These are phyloP conservation scores for Kokia cookei DNA, from an alignment of 441 rosid species.

Conservation along the genomic window DNA sequence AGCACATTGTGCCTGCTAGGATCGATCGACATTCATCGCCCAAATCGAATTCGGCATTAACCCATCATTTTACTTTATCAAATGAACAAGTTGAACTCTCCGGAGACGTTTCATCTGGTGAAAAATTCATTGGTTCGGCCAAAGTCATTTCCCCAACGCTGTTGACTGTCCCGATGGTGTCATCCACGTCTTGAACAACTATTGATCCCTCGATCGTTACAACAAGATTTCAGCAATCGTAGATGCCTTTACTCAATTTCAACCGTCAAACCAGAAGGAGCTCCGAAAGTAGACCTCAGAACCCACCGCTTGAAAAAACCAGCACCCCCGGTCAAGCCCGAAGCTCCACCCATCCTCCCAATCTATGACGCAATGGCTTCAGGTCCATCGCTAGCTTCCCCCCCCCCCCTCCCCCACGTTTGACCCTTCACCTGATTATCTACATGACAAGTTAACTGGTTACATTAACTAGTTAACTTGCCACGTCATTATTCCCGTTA, in stretches of 20 bases:
- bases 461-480: no score
- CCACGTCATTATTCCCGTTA: no score
- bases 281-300: constrained; percentile 65
- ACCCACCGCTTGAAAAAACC: constrained; percentile 57
- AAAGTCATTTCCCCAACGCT: constrained; percentile 37
- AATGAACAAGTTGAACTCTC: constrained; percentile 24
- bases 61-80: constrained; percentile 35
- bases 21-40: constrained; percentile 40
- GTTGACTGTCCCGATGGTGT: constrained; percentile 59
- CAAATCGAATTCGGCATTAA: constrained; percentile 6
- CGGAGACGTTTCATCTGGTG: constrained; percentile 14
- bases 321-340: constrained; percentile 27
- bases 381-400: constrained; percentile 46
- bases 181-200: constrained; percentile 60
- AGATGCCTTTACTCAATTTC: constrained; percentile 52
- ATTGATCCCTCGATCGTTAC: constrained; percentile 58
- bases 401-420: no score
- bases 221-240: constrained; percentile 55
- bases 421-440: no score
- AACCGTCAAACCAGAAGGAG: constrained; percentile 58
- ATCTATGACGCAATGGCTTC: constrained; percentile 63
- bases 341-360: constrained; percentile 53
- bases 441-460: no score
- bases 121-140: constrained; percentile 28
- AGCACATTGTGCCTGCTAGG: constrained; percentile 51